Evolutionary conservation across 352 stramenopile genomes (phyloP), one percentile per base, ranked within the genome.

Genomic region (Phytopythium litorale): DNA sequence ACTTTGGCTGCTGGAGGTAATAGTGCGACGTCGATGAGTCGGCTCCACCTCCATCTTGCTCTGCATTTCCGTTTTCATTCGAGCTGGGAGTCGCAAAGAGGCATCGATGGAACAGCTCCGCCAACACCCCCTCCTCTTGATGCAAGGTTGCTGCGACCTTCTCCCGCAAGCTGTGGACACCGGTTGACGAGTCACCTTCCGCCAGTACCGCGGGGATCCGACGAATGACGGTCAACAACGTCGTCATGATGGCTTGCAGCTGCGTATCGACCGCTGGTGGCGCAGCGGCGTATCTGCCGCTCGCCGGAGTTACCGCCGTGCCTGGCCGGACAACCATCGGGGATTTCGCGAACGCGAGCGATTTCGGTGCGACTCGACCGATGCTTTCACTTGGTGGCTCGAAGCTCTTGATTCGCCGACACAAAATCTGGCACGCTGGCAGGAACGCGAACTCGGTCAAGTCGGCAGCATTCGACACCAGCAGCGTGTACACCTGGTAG

Each of bases 1-100:
- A 96, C 58, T 92, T 96, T 0, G 85, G 84, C 53, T 93, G 81
- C 37, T 81, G 83, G 12, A 94, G 64, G 62, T 87, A 92, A 42
- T 90, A 91, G 33, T 89, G 81, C 4, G 79, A 83, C 7, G 78
- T 87, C 28, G 72, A 64, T 53, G 64, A 66, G 23, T 67, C 56
- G 19, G 35, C 54, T 7, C 28, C n/a, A 57, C 67, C 64, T 25
- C 23, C 71, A 54, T 37, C 42, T 46, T 58, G 64, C 52, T 58
- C 30, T 48, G 30, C 33, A 7, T 71, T 60, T 58, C 48, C 67
- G 11, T 51, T 74, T 33, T 53, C 68, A 60, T 65, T 53, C 37
- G 66, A 66, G 50, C 75, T 66, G 16, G 79, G 66, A 23, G 77
- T 82, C 30, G 81, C 78, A 73, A 92, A 92, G 7, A 92, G 67